Percentiles rank a stretch among this genome's conserved stretches.
phyloP scores from a whole-genome alignment of 306 rosid genomes.

The Cucurbita pepo region DNA sequence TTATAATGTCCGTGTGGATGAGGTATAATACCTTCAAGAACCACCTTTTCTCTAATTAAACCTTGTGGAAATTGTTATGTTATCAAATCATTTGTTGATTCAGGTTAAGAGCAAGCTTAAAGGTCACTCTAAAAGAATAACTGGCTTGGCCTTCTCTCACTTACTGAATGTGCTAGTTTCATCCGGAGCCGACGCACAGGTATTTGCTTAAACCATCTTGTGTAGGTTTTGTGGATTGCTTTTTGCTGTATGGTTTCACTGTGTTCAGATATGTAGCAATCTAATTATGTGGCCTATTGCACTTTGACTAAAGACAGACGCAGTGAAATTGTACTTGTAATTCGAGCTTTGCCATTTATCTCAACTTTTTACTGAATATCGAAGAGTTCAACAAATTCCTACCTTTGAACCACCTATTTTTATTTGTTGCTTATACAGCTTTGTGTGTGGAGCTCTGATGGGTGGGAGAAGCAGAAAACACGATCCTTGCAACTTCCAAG shows the following conservation, averaged over 20 bases:
- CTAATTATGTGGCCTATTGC: not conserved
- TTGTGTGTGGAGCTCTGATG: slow-evolving; percentile 82
- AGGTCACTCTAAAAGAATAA: slow-evolving; percentile 88
- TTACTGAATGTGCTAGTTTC: slow-evolving; percentile 74
- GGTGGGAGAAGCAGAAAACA: slow-evolving; percentile 85
- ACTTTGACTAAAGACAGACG: not conserved
- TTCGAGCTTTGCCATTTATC: not conserved
- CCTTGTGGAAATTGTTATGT: slow-evolving; percentile 11
- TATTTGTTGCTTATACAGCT: slow-evolving; percentile 25
- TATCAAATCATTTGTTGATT: slow-evolving; percentile 13
- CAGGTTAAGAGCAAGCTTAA: slow-evolving; percentile 95
- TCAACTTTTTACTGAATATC: not conserved
- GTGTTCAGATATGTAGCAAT: not conserved
- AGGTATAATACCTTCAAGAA: slow-evolving; percentile 33
- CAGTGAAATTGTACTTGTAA: not conserved
- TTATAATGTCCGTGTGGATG: slow-evolving; percentile 87
- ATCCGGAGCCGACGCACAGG: slow-evolving; percentile 99
- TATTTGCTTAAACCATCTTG: slow-evolving; percentile 5
- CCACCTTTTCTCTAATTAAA: not conserved
- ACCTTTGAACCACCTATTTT: not conserved
- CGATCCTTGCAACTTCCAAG: slow-evolving; percentile 75
- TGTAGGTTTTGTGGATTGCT: not conserved
- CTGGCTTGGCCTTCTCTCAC: slow-evolving; percentile 92
- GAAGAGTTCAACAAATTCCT: not conserved
- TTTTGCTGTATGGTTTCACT: not conserved